Conservation (phyloP, 179 eudicot species). For the Silene noctiflora region DNA sequence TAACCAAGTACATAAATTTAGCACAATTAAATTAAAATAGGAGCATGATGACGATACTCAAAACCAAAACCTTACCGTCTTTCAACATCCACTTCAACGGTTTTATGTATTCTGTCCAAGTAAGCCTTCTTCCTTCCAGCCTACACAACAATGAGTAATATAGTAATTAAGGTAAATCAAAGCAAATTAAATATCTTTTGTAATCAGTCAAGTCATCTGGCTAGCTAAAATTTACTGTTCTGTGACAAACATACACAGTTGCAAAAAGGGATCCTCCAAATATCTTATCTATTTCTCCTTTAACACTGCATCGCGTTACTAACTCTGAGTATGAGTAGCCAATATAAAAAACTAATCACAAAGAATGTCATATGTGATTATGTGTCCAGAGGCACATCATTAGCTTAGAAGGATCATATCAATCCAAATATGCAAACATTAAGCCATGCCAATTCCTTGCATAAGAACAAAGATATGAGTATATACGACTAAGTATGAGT, state of each 20-base stretch:
- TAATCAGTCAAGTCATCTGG: background rate
- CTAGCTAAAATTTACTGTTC: background rate
- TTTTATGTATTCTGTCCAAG: slow-evolving; percentile 48
- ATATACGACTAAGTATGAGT: no score
- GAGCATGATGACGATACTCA: background rate
- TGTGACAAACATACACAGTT: background rate
- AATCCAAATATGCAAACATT: background rate
- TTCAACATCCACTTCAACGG: slow-evolving; percentile 44
- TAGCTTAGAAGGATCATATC: background rate
- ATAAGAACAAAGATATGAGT: slow-evolving; percentile 2
- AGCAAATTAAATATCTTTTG: background rate
- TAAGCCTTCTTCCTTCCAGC: slow-evolving; percentile 48
- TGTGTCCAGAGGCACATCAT: slow-evolving; percentile 3
- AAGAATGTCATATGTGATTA: background rate
- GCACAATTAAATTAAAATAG: background rate
- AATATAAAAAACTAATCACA: background rate
- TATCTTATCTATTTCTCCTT: background rate
- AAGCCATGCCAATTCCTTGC: background rate
- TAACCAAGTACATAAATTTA: slow-evolving; percentile 5
- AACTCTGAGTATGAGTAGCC: background rate
- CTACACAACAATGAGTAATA: slow-evolving; percentile 34
- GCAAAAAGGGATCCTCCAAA: background rate
- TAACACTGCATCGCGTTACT: background rate
- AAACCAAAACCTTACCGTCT: slow-evolving; percentile 40
- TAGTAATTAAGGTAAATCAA: background rate